These are phyloP conservation scores for Maudiozyma turicensis DNA, from an alignment of 805 yeast genomes.

Conservation along the genomic window DNA sequence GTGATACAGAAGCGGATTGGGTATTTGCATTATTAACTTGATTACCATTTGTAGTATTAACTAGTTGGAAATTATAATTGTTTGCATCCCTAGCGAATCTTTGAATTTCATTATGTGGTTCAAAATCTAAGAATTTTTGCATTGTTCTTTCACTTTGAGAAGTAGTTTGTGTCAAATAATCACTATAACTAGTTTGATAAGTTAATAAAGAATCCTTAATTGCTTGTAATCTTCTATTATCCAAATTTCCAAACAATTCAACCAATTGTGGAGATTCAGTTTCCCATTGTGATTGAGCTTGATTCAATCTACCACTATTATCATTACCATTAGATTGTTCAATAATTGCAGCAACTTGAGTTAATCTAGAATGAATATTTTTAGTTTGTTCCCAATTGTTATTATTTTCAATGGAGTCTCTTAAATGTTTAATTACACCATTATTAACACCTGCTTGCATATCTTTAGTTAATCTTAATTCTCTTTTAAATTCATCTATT, in stretches of 20 bases:
- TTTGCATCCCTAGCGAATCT: slow-evolving; percentile 41
- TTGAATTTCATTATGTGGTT: slow-evolving; percentile 49
- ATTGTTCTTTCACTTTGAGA: slow-evolving; percentile 52
- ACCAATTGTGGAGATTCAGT: slow-evolving; percentile 68
- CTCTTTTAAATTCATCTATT: slow-evolving; percentile 35
- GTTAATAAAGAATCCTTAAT: slow-evolving; percentile 59
- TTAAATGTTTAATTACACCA: slow-evolving; percentile 48
- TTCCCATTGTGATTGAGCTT: slow-evolving; percentile 58
- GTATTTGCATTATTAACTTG: background rate
- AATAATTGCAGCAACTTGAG: slow-evolving; percentile 35
- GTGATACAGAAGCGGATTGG: background rate
- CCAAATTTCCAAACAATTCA: slow-evolving; percentile 65
- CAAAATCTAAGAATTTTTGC: slow-evolving; percentile 54
- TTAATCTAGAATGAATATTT: slow-evolving; percentile 34
- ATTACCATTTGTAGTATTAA: background rate
- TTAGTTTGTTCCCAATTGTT: slow-evolving; percentile 47
- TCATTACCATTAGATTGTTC: slow-evolving; percentile 32
- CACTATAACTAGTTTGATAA: slow-evolving; percentile 52
- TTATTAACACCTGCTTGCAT: slow-evolving; percentile 38
- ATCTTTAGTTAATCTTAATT: slow-evolving; percentile 41
- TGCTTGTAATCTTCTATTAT: slow-evolving; percentile 48
- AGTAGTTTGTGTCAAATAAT: slow-evolving; percentile 37
- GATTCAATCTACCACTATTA: slow-evolving; percentile 34
- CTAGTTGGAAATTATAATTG: slow-evolving; percentile 16
- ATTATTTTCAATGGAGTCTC: slow-evolving; percentile 44